Evolutionary conservation across 257 asterid genomes (phyloP), one percentile per base, ranked within the genome.

Genomic region (Scutellaria minor): DNA sequence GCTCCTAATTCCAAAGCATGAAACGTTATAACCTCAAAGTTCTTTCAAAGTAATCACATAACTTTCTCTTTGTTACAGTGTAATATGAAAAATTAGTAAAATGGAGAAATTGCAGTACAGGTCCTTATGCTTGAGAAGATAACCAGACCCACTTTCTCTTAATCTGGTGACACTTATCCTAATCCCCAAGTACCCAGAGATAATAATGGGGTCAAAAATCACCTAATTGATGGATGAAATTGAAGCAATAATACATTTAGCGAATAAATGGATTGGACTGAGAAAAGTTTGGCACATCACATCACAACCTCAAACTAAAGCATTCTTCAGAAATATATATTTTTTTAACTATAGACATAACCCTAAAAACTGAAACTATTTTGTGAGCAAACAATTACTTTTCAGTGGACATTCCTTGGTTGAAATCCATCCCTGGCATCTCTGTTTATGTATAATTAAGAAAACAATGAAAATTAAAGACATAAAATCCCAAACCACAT

Each of bases 141-240:
- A 24, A 24, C 27, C 27, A 24, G 27, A 24, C 27, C 27, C 27
- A 24, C 27, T 24, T 2, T 24, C 27, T 1, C 27, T 24, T 24
- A 24, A 24, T 24, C 27, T 24, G 27, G 27, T 24, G 18, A 18
- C 18, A 18, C 18, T 24, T 24, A 24, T 24, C 27, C 27, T 24
- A 1, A 24, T 24, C 2, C 27, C 27, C 27, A 24, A 24, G 24
- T 75, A 42, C 35, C 75, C 60, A 14, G 45, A 46, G 61, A 54
- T 22, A 18, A 44, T 51, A 51, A 76, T 71, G 73, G 64, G 47
- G 63, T 63, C 66, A 69, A 67, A 58, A 45, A 24, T 54, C 79
- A 74, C 58, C 50, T 41, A 57, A 45, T 15, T 71, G 45, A 51
- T 35, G 20, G 50, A 77, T 50, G 68, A 41, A 71, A 67, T 41